Base-by-base conservation (phyloP, 495 filamentous ascomycete species). In the Trichoderma erinaceum region DNA sequence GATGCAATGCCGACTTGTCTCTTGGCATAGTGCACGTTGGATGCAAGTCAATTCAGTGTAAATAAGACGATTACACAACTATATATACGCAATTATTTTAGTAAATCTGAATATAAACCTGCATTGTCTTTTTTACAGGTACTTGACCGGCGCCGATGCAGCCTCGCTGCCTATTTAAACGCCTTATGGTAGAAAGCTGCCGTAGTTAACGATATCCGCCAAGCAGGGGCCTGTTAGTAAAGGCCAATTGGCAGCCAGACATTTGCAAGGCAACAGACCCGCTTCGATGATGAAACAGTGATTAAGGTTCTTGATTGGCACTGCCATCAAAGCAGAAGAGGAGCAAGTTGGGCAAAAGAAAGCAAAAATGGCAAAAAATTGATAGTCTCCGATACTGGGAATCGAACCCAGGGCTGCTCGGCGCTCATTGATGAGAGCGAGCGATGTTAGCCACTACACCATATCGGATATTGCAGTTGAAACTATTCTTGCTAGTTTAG, bases 401-500 rank as follows among this genome's bases (percentile, higher is more conserved):
- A 61, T 61, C 56, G 56, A 61, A 61, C 56, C 56, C 56, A 61
- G 56, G 56, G 56, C 56, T 61, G 56, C 56, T 61, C 56, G 56
- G 56, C 27, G 16, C 56, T 61, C 56, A 32, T 61, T 61, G 56
- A 65, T 65, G 35, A 65, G 63, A 65, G 63, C 63, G 63, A 65
- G 63, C 32, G 63, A 65, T 41, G 35, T 65, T 41, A 41, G 63
- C 41, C 63, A 65, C 41, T 41, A 65, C 63, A 44, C 32, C 63
- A 65, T 41, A 41, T 41, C 63, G 32, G 35, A 44, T 41, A 15
- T 65, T 65, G 4, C 3, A 25, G 16, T 25, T 32, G 27, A 61
- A 25, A 7, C 2, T 1, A 29, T 29, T 4, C 29, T 29, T 4
- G 56, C 25, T 8, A 61, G 12, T 13, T 5, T 29, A 13, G 11